Base-by-base conservation (phyloP, 1,284 basidiomycete species). In the Cryptococcus sp. region DNA sequence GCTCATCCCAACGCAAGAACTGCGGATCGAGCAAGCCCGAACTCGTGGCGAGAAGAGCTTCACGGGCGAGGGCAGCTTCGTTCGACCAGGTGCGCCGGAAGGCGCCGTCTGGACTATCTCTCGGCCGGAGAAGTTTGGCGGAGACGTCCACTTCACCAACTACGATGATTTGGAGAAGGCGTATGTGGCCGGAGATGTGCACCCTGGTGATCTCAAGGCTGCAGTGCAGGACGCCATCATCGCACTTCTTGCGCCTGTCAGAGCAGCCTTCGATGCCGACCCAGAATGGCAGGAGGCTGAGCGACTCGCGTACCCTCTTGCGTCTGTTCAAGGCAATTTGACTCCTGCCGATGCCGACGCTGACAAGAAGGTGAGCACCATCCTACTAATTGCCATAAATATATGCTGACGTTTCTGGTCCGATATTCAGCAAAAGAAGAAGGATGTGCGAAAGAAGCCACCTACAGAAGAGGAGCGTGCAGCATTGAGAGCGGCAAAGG, bases 201-300 rank as follows among this genome's bases (percentile, higher is more conserved):
- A 97, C 76, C 96, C 95, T 1, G 88, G 87, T 30, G 96, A 98
- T 76, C 80, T 99, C 68, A 99, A 99, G 82, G 79, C 79, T 8
- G 85, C 86, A 0, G 91, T 97, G 7, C 83, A 85, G n/a, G 85
- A 86, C 30, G 88, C 88, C 5, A 87, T 99, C 69, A 83, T 85
- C 66, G 81, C 81, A n/a, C 79, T 99, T 30, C 80, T 99, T 41
- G 86, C 85, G 30, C 95, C 95, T 0, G 88, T 99, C 52, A 85
- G 89, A 65, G 83, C 85, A 65, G 83, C 85, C 51, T 96, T 91
- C 68, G 84, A 88, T 66, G 84, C 80, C 57, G 86, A 86, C 67
- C 84, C 87, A 65, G 91, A 91, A 72, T 98, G 93, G 86, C 85
- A 90, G 76, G 84, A 84, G 72, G 81, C 88, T 10, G 88, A 90